A percentile compares a stretch with the other conserved stretches of the same genome.
phyloP scores from a whole-genome alignment of 2,329 filamentous ascomycete species.

The Fusarium anthophilum region DNA sequence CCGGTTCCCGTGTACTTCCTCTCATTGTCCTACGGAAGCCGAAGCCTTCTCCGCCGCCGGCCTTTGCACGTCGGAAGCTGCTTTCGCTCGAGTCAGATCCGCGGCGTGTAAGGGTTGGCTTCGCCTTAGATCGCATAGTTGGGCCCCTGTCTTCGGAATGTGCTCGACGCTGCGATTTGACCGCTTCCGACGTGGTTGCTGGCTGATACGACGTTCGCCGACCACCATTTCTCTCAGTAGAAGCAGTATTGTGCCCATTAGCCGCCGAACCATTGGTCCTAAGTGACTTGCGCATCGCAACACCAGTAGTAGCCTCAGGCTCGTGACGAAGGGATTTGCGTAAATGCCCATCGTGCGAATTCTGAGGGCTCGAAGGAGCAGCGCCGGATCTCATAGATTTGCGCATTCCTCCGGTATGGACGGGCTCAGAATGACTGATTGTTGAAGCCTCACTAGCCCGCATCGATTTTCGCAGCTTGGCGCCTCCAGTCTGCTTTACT shows the following conservation, averaged over 20 bases:
- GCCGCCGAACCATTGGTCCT: conserved; percentile 24
- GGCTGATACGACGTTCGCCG: conserved; percentile 47
- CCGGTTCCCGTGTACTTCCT: conserved; percentile 37
- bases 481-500: neutral
- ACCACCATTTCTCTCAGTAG: conserved; percentile 5
- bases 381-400: conserved; percentile 46
- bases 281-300: conserved; percentile 39
- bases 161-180: conserved; percentile 36
- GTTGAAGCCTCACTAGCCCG: conserved; percentile 46
- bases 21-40: conserved; percentile 82
- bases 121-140: conserved; percentile 33
- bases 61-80: conserved; percentile 78
- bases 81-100: conserved; percentile 77
- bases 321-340: conserved; percentile 37
- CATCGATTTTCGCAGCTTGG: conserved; percentile 60
- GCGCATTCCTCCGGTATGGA: conserved; percentile 43
- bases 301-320: conserved; percentile 13
- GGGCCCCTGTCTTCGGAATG: conserved; percentile 39
- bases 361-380: conserved; percentile 5
- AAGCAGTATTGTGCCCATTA: conserved; percentile 3
- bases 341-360: conserved; percentile 22
- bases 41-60: conserved; percentile 58
- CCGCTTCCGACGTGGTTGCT: conserved; percentile 13
- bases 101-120: conserved; percentile 58
- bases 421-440: conserved; percentile 8